These are phyloP conservation scores for Immersiella caudata DNA, from an alignment of 495 filamentous ascomycete species.

Conservation along the genomic window DNA sequence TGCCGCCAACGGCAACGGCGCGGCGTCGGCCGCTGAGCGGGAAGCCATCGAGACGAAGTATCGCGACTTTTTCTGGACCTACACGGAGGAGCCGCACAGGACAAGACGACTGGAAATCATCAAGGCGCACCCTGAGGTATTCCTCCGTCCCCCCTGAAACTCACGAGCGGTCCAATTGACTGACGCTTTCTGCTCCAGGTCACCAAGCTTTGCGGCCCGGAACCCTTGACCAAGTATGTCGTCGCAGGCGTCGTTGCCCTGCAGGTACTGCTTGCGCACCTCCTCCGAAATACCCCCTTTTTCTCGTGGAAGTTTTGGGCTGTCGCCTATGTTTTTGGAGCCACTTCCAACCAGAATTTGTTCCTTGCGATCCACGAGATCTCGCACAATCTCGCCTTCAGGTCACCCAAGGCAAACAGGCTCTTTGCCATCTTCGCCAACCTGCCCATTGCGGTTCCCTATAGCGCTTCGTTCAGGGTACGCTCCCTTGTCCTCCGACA, in stretches of 20 bases:
- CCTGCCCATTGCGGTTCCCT: conserved; percentile 91
- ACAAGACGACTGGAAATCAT: conserved; percentile 91
- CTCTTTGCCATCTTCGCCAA: conserved; percentile 91
- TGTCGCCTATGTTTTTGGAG: conserved; percentile 89
- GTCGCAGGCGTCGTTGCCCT: conserved; percentile 82
- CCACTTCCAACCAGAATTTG: conserved; percentile 96
- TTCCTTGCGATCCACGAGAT: conserved; percentile 99
- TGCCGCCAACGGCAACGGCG: conserved; percentile 14
- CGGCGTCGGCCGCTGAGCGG: conserved; percentile 17
- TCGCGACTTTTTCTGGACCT: conserved; percentile 81
- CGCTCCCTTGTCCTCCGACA: conserved; percentile 21
- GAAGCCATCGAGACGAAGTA: conserved; percentile 47
- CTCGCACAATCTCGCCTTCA: conserved; percentile 95
- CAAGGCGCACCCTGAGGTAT: conserved; percentile 96
- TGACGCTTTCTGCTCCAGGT: conserved; percentile 58
- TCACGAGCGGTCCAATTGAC: conserved; percentile 14
- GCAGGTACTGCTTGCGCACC: conserved; percentile 78
- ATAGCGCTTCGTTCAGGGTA: conserved; percentile 93
- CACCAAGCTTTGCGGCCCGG: conserved; percentile 95
- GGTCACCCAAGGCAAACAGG: conserved; percentile 78
- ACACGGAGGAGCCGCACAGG: conserved; percentile 96
- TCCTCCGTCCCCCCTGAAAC: not conserved
- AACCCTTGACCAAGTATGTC: conserved; percentile 92
- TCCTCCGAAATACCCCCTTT: conserved; percentile 77
- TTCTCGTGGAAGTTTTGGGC: conserved; percentile 82